Evolutionary conservation across 2,329 filamentous ascomycete species (phyloP).

Genomic region (Colletotrichum salicis): DNA sequence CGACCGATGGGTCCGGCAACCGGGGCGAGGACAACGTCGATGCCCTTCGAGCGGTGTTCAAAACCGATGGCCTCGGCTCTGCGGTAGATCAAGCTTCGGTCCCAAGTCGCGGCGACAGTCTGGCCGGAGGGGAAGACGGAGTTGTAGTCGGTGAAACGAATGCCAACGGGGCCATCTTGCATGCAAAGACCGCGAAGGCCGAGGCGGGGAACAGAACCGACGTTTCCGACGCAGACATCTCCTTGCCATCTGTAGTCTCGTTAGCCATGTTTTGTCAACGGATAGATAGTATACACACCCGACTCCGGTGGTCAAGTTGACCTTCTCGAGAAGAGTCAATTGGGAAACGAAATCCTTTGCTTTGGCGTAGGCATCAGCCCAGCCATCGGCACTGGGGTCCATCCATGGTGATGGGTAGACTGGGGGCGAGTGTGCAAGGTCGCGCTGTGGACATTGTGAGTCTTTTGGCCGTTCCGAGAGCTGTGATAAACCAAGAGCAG

Average conservation of each 20-base stretch:
- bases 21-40: slow-evolving; percentile 74
- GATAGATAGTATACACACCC: slow-evolving; percentile 65
- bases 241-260: slow-evolving; percentile 66
- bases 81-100: slow-evolving; percentile 72
- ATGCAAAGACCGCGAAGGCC: slow-evolving; percentile 81
- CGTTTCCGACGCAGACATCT: slow-evolving; percentile 82
- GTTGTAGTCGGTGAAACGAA: slow-evolving; percentile 81
- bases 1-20: slow-evolving; percentile 60
- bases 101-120: slow-evolving; percentile 86
- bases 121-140: slow-evolving; percentile 84
- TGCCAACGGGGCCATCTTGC: slow-evolving; percentile 85
- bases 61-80: slow-evolving; percentile 59
- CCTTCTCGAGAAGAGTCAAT: slow-evolving; percentile 87
- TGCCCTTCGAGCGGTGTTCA: slow-evolving; percentile 80
- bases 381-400: slow-evolving; percentile 75
- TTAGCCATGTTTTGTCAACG: slow-evolving; percentile 38
- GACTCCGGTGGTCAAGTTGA: slow-evolving; percentile 92
- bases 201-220: slow-evolving; percentile 75
- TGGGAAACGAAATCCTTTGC: slow-evolving; percentile 84
- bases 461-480: not conserved
- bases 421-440: slow-evolving; percentile 61
- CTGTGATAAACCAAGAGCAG: not conserved
- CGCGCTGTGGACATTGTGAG: slow-evolving; percentile 21
- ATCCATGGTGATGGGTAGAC: slow-evolving; percentile 91
- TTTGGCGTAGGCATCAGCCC: slow-evolving; percentile 79